These are phyloP conservation scores for Cicer judaicum DNA, from an alignment of 306 rosid genomes.

Conservation along the genomic window DNA sequence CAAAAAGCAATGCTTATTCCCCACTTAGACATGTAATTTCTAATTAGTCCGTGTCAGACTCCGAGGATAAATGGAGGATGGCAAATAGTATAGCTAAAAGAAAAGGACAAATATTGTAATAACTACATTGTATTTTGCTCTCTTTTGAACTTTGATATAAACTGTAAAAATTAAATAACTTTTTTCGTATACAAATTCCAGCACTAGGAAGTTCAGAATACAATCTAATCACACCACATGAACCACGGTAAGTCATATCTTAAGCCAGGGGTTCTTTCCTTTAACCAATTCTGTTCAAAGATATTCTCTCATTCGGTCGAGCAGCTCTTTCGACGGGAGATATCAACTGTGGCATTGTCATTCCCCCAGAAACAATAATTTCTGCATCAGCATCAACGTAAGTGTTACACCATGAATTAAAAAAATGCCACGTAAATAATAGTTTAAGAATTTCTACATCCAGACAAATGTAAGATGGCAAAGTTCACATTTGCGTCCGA, in stretches of 20 bases:
- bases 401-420: not conserved
- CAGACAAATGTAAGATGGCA: conserved; percentile 19
- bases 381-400: conserved; percentile 56
- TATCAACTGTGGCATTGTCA: conserved; percentile 86
- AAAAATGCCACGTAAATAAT: not conserved
- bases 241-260: conserved; percentile 1
- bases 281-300: conserved; percentile 68
- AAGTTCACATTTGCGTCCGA: not conserved
- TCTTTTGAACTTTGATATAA: conserved; percentile 5
- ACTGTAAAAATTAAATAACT: conserved; percentile 17
- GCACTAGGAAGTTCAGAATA: conserved; percentile 13
- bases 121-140: conserved; percentile 31
- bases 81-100: not conserved
- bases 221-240: not conserved
- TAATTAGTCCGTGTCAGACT: not conserved
- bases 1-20: not conserved
- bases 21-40: not conserved
- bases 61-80: not conserved
- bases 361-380: conserved; percentile 91
- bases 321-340: conserved; percentile 68
- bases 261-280: conserved; percentile 21
- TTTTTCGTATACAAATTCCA: conserved; percentile 23
- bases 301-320: conserved; percentile 61
- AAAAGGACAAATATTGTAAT: conserved; percentile 6
- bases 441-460: not conserved